Evolutionary conservation across 148 eudicot species (phyloP), one percentile per base, ranked within the genome.

Genomic region (Talinum fruticosum): DNA sequence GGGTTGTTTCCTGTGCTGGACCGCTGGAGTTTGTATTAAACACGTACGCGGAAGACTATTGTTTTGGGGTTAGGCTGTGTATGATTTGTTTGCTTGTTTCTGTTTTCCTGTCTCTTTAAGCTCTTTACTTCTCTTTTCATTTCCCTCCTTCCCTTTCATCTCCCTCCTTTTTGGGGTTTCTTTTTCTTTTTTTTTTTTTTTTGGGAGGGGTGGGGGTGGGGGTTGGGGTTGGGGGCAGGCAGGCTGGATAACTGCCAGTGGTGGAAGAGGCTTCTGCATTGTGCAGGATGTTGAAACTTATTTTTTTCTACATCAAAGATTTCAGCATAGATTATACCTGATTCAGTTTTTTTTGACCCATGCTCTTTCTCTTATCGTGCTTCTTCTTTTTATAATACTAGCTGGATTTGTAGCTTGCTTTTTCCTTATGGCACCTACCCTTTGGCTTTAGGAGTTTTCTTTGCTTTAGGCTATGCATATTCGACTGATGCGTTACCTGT

Each of bases 401-500:
- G 51, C 23, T 16, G 26, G 13, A 32, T 75, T 32, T 30, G 41
- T 59, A 15, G 45, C 54, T 21, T 12, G 14, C 16, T 62, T 10
- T 65, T 47, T 35, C 61, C 64, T 66, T 68, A 38, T 10, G 16
- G 12, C 45, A 68, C 70, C 38, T 67, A 59, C 23, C 23, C 35
- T 24, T 45, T 54, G n/a, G n/a, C n/a, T n/a, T n/a, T n/a, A n/a
- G 18, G 8, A 28, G 24, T 51, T 61, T 75, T 13, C 29, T 7
- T 45, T 45, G 73, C 73, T 32, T 64, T 13, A 38, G 64, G 69
- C 24, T 80, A 57, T 32, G 62, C 47, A 71, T 16, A 72, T 71
- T 51, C 72, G 35, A 64, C 53, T 72, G 1, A 35, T 71, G 38
- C 15, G 6, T 76, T 66, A 64, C 73, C 26, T 79, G 84, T 83